Evolutionary conservation across 2,329 filamentous ascomycete genomes (phyloP), one percentile per base, ranked within the genome.

Genomic region (Grosmannia clavigera): DNA sequence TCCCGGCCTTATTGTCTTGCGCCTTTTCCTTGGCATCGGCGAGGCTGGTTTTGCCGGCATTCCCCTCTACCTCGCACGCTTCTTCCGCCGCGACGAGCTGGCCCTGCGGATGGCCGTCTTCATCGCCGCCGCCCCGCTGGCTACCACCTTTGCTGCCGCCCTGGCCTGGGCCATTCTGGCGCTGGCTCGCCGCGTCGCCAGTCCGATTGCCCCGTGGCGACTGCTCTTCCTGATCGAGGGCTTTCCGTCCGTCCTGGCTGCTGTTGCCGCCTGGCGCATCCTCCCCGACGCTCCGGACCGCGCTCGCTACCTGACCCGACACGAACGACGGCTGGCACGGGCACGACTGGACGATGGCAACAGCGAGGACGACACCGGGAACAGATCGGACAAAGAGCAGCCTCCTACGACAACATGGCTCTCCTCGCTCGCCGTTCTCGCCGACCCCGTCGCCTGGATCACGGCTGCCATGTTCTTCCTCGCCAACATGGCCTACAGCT

Each of bases 91-190:
- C 43, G 74, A 81, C 53, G 92, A 97, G 71, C 76, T 96, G 40
- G 92, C 92, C 0, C 86, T 94, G 62, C 79, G 92, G 46, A 94
- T 88, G 0, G 92, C 90, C 27, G 79, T 95, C 1, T 95, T 96
- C 72, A 85, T 96, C 59, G 91, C 89, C 0, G 92, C 94, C 64
- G 91, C 91, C 1, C 82, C 82, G 1, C 78, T 95, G 4, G 90
- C 90, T 1, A 94, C 89, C 51, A 86, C 85, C 1, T 92, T 95
- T 68, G 88, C 90, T 0, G 89, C 89, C 48, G 86, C 81, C 10
- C 76, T 96, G 4, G 90, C 91, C 9, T 90, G 87, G 85, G 68
- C 84, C 27, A 92, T 96, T 63, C 81, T 91, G 57, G 84, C 82
- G 66, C 67, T 90, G 16, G 88, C 83, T 57, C 52, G 50, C n/a